phyloP scores from a whole-genome alignment of 2,329 filamentous ascomycete genomes.

The Cladorrhinum sp. region DNA sequence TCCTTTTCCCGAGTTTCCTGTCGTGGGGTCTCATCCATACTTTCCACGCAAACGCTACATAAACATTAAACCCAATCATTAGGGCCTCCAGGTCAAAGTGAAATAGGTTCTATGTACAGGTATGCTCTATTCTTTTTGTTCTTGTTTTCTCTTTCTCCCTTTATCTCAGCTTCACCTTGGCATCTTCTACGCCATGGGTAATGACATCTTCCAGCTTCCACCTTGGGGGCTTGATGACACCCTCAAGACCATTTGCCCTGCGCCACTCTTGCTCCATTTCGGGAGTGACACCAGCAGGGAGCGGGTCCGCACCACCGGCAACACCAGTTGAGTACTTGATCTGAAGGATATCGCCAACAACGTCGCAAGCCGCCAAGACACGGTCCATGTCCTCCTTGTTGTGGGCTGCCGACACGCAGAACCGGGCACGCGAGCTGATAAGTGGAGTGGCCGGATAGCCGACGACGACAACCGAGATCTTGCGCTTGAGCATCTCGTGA shows the following conservation, averaged over 20 bases:
- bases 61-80: neutral
- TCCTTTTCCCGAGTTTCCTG: neutral
- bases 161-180: constrained; percentile 30
- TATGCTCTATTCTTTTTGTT: neutral
- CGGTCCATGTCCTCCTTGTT: constrained; percentile 98
- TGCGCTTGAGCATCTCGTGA: constrained; percentile 96
- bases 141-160: neutral
- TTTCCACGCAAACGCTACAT: neutral
- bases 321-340: constrained; percentile 97
- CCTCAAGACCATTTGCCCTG: constrained; percentile 61
- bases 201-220: constrained; percentile 86
- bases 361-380: constrained; percentile 82
- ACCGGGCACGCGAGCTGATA: constrained; percentile 89
- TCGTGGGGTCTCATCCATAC: neutral
- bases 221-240: constrained; percentile 71
- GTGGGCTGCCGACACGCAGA: constrained; percentile 93
- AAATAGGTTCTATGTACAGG: neutral
- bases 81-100: neutral
- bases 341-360: constrained; percentile 87
- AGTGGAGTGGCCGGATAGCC: constrained; percentile 95
- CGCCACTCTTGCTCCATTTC: constrained; percentile 71
- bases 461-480: constrained; percentile 95
- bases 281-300: constrained; percentile 66
- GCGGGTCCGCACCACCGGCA: constrained; percentile 77
- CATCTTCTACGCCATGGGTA: constrained; percentile 43